Evolutionary conservation across 148 eudicot species (phyloP), one percentile per base, ranked within the genome.

Genomic region (Diospyros kaki): DNA sequence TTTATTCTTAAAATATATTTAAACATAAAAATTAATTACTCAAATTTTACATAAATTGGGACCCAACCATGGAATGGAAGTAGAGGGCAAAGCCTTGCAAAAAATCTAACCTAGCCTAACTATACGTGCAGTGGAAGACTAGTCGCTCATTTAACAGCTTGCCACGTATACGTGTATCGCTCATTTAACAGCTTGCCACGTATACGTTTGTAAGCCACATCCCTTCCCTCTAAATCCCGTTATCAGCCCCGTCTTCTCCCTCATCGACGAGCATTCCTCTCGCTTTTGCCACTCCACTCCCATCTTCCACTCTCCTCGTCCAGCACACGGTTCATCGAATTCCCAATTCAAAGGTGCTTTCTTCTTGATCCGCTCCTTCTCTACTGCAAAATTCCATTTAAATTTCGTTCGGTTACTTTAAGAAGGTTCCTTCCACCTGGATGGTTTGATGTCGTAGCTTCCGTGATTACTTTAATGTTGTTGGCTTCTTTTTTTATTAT

Each of bases 191-290:
- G 18, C 54, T n/a, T 17, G 77, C 68, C 84, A 81, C 84, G 84
- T 74, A 11, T 51, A 11, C 64, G n/a, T 12, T 68, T 64, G 69
- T 73, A 55, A 40, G 55, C 84, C 84, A 73, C 84, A 81, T 56
- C 78, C 75, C 13, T 18, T 70, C 63, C 72, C 75, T 58, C 46
- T 69, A 78, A 48, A 81, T 66, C 52, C 18, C 64, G 46, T 48
- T 7, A 15, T 70, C 38, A 43, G 44, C 7, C 63, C 69, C 60
- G 18, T 64, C 40, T 41, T 53, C 50, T 58, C 74, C 74, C 52
- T 58, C 54, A 46, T 4, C 44, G 12, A 55, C 2, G 12, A 55
- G 3, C n/a, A 48, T 58, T 2, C 7, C 40, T 1, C 41, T 43
- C 72, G 6, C 52, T 46, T 60, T 11, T 15, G 14, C 66, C 15